Base-by-base conservation (phyloP, 495 filamentous ascomycete species). In the Choiromyces venosus region DNA sequence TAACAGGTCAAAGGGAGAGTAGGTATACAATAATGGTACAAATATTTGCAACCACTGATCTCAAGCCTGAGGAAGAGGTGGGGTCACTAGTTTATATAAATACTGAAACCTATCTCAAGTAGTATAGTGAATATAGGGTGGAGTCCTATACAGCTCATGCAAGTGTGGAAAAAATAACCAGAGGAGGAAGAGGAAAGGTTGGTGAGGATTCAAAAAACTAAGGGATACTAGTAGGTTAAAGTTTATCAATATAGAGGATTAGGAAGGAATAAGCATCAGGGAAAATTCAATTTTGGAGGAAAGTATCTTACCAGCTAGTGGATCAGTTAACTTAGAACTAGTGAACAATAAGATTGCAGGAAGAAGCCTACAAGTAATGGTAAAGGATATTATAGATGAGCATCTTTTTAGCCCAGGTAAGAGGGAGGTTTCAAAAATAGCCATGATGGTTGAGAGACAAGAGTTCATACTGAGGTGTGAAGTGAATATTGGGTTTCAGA, bases 121-220 rank as follows among this genome's bases (percentile, higher is more conserved):
- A 29, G 25, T 66, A 66, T 35, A n/a, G 25, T 29, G n/a, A 35
- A 9, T n/a, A 66, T 66, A 35, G 25, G 25, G 25, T 29, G n/a
- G n/a, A 66, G 25, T 66, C 64, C n/a, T n/a, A n/a, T n/a, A n/a
- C n/a, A n/a, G n/a, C n/a, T n/a, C n/a, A n/a, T n/a, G n/a, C n/a
- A n/a, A n/a, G n/a, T n/a, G n/a, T n/a, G n/a, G n/a, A n/a, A n/a
- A 9, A 66, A 10, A 35, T n/a, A 66, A 29, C n/a, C 64, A 66
- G 8, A 35, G 64, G 25, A 66, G 64, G n/a, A 66, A 35, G 9
- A 29, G 9, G 25, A 66, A 35, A 35, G 64, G n/a, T 29, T 29
- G 9, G n/a, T 12, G 64, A 66, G 37, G 64, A 8, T 8, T 66
- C 64, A 66, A 66, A 66, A 66, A 66, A 66, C 64, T 66, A 66